Conservation (phyloP, 2,329 filamentous ascomycete genomes). For the Colletotrichum liaoningense region DNA sequence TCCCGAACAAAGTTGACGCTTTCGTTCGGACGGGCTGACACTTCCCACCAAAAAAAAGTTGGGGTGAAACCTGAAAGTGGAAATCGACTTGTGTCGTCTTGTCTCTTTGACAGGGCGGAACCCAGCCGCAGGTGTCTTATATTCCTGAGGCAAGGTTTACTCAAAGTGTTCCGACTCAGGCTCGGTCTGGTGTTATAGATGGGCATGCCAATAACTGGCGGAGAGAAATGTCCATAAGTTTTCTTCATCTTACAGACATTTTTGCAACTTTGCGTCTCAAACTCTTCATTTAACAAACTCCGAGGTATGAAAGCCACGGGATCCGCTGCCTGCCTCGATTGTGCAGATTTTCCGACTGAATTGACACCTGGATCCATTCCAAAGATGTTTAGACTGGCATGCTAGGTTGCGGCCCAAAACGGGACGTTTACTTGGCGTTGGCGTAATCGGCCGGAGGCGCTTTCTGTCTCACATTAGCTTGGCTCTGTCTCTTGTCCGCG, state of each 20-base stretch:
- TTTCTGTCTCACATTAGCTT: neutral
- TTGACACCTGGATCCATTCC: neutral
- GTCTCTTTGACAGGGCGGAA: conserved; percentile 40
- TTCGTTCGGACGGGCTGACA: neutral
- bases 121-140: conserved; percentile 36
- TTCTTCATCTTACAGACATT: too few species aligned
- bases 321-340: too few species aligned
- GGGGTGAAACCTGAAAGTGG: neutral
- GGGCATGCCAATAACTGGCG: too few species aligned
- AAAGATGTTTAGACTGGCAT: neutral
- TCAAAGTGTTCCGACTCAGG: neutral
- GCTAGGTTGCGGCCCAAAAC: neutral
- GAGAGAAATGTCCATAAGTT: too few species aligned
- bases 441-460: neutral
- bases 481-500: neutral
- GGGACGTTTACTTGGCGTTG: neutral
- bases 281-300: too few species aligned
- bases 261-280: too few species aligned
- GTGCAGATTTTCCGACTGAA: too few species aligned
- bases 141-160: conserved; percentile 29
- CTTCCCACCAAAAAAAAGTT: neutral
- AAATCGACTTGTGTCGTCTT: conserved; percentile 36
- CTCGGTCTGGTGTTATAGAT: too few species aligned
- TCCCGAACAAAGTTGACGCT: neutral
- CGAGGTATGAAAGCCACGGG: neutral